Evolutionary conservation across 2,329 filamentous ascomycete genomes (phyloP).

Genomic region (Gyromitra esculenta): DNA sequence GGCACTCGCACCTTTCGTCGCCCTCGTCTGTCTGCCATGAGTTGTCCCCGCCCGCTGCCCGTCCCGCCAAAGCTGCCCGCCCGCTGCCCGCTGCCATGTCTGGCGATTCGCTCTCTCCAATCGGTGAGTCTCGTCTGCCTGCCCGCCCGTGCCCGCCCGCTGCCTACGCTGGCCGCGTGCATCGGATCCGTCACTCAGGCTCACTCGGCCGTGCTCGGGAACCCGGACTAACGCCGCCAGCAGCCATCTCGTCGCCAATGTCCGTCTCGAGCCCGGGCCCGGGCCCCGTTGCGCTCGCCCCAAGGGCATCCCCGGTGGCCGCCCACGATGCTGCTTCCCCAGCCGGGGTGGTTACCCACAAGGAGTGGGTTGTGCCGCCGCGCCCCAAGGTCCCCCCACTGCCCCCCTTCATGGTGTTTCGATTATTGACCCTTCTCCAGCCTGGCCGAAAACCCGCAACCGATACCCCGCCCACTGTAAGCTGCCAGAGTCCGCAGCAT

Average conservation of each 20-base stretch:
- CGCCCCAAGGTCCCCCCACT: constrained; percentile 69
- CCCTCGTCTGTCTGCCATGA: constrained; percentile 14
- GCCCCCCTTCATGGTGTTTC: constrained; percentile 3
- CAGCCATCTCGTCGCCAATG: constrained; percentile 51
- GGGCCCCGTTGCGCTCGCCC: constrained; percentile 44
- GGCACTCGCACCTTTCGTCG: not conserved
- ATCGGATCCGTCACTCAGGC: not conserved
- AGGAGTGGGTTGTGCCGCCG: constrained; percentile 86
- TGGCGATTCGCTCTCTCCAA: constrained; percentile 47
- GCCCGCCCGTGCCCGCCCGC: not conserved
- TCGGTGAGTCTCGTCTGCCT: constrained; percentile 35
- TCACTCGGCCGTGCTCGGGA: constrained; percentile 36
- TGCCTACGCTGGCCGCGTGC: not conserved
- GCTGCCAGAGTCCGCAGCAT: constrained; percentile 6
- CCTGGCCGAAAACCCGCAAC: constrained; percentile 93
- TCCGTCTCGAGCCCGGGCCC: constrained; percentile 49
- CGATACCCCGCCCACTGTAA: constrained; percentile 81
- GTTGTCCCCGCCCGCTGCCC: constrained; percentile 22
- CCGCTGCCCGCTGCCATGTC: constrained; percentile 35
- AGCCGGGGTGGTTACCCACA: constrained; percentile 72
- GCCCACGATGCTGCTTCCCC: constrained; percentile 29
- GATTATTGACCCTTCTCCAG: constrained; percentile 55
- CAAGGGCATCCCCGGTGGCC: constrained; percentile 31
- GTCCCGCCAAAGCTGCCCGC: not conserved
- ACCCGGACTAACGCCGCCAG: constrained; percentile 21